Base-by-base conservation (phyloP, 2,329 filamentous ascomycete species). In the Aureobasidium melanogenum region DNA sequence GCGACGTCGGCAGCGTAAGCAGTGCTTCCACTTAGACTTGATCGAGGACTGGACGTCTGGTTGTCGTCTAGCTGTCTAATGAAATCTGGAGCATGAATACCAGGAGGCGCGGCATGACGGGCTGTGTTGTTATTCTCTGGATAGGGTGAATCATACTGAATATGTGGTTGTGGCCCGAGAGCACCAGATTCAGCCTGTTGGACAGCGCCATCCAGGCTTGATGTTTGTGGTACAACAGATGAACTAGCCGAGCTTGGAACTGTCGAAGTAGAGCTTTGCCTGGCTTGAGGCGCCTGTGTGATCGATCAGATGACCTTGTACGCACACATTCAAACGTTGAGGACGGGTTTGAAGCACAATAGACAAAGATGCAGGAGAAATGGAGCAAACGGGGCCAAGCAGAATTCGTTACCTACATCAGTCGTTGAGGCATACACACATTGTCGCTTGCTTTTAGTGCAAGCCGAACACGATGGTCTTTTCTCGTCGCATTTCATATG, bases 401-500 rank as follows among this genome's bases (percentile, higher is more conserved):
- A 28, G 41, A 7, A 30, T 12, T 5, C 36, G 5, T 41, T 8
- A 60, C 58, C 54, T 19, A 60, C 58, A 26, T 19, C 28, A 22
- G 34, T 41, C 17, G 44, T 26, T 6, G 41, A 14, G 19, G 15
- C 68, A 67, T 75, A 76, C 19, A 72, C 63, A 64, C 75, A 78
- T 57, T 72, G 70, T 62, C 73, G 72, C 44, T 72, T 68, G 39
- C 70, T 71, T 63, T 76, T 77, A 38, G 68, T 64, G 64, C 75
- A 78, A 66, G 71, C 73, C 34, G 70, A 68, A 65, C 76, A 77
- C 26, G 68, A 68, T 22, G 74, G 76, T 62, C 71, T 72, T 44
- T 67, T 68, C 68, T 79, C 77, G 62, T 77, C 76, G 65, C 77
- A 80, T 68, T 80, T 80, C 65, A 79, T 75, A 62, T 77, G 73